Base-by-base conservation (phyloP, 2,329 filamentous ascomycete genomes). In the Pestalotiopsis sp. region DNA sequence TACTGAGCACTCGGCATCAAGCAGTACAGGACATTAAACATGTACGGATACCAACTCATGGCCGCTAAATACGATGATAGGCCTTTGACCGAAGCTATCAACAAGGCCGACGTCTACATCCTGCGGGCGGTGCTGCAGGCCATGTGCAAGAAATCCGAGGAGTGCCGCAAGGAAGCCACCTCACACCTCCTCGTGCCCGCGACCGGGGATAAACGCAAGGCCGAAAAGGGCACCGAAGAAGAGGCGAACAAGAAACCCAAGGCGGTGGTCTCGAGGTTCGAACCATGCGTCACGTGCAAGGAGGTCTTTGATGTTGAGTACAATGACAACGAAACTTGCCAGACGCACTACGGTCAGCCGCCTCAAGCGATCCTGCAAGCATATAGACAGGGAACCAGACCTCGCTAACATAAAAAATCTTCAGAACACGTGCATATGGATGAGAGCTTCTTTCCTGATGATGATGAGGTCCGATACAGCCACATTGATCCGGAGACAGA, bases 121-220 rank as follows among this genome's bases (percentile, higher is more conserved):
- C 17, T 64, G 59, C 31, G 31, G 2, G 14, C 7, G 11, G 45
- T 68, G 5, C 61, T 68, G 13, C 57, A 41, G 27, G 12, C 49
- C 6, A 68, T 68, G 66, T 68, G 66, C 49, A 17, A 36, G 38
- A 23, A 27, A 14, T 68, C 59, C 3, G 60, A 49, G 31, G 66
- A 64, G n/a, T 64, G 60, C 23, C 36, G 49, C 14, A 62, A 57
- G 41, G 17, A 64, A 59, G 60, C 66, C 41, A 11, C 60, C 9
- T 4, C 45, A 13, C 66, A 27, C 11, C 60, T 68, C 14, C 14
- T 68, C 11, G 2, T 52, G 45, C n/a, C 45, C 17, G 25, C 63
- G 3, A 27, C n/a, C 3, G 4, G 56, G 25, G 64, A 64, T 5
- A 31, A 56, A 4, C 17, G 41, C n/a, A 59, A 39, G 5, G 17